Percentiles rank a stretch among this genome's conserved stretches.
Conservation (phyloP, 495 filamentous ascomycete species). For the Hypoxylon fragiforme region DNA sequence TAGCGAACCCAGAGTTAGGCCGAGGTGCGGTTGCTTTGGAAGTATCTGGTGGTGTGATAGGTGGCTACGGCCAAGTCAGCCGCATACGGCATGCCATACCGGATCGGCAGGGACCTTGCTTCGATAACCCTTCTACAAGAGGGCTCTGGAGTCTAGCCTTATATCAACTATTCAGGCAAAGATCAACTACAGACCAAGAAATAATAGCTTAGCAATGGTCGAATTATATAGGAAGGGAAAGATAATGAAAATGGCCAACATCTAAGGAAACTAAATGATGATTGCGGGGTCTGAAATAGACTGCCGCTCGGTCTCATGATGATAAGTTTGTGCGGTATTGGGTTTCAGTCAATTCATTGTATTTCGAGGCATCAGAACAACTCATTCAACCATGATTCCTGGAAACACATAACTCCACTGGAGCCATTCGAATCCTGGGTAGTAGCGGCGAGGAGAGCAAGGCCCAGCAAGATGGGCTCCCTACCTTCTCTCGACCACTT, state of each 20-base stretch:
- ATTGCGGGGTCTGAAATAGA: not conserved
- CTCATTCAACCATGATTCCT: conserved; percentile 8
- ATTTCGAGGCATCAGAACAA: conserved; percentile 1
- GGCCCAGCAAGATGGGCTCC: conserved; percentile 9
- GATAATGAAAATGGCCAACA: too few species aligned
- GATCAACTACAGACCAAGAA: conserved; percentile 7
- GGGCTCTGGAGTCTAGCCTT: conserved; percentile 21
- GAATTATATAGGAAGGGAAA: too few species aligned
- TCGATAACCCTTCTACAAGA: not conserved
- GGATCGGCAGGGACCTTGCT: conserved; percentile 19
- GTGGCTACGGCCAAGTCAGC: conserved; percentile 14
- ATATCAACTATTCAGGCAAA: conserved; percentile 7
- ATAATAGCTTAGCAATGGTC: too few species aligned
- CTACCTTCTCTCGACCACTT: conserved; percentile 8
- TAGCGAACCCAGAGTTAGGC: conserved; percentile 17
- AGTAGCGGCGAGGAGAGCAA: conserved; percentile 13
- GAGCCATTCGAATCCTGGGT: conserved; percentile 7
- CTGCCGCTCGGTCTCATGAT: not conserved
- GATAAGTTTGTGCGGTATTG: not conserved
- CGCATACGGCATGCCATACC: conserved; percentile 19
- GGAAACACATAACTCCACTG: conserved; percentile 8
- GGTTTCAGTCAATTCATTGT: not conserved
- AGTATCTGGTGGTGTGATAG: conserved; percentile 20
- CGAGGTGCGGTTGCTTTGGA: conserved; percentile 27
- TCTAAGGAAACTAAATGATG: not conserved